These are phyloP conservation scores for Globisporangium solare DNA, from an alignment of 352 stramenopile genomes.

Conservation along the genomic window DNA sequence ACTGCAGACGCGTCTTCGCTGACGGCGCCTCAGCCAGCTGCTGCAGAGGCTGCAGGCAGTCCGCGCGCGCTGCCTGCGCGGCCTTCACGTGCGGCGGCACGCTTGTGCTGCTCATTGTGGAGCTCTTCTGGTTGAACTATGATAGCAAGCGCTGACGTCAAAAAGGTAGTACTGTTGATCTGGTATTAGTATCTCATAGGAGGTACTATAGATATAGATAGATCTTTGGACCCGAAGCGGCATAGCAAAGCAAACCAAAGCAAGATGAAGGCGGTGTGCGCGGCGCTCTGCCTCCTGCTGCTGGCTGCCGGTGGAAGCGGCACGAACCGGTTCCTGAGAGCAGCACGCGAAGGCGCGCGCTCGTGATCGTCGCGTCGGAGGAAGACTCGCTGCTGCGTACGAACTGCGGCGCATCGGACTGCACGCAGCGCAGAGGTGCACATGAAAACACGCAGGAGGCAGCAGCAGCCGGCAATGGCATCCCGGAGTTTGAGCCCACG, in stretches of 20 bases:
- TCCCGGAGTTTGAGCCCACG: slow-evolving; percentile 60
- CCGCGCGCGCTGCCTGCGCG: slow-evolving; percentile 30
- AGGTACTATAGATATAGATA: slow-evolving; percentile 7
- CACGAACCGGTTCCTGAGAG: background rate
- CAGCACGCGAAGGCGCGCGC: background rate
- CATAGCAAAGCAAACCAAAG: background rate
- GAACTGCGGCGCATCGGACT: slow-evolving; percentile 2
- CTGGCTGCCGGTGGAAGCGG: slow-evolving; percentile 1
- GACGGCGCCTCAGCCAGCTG: background rate
- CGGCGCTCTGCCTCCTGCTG: slow-evolving; percentile 8
- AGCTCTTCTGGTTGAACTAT: slow-evolving; percentile 1
- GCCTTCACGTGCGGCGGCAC: slow-evolving; percentile 33
- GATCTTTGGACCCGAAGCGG: slow-evolving; percentile 1
- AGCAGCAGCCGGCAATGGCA: background rate
- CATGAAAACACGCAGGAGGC: background rate
- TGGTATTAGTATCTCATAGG: background rate
- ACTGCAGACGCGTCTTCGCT: slow-evolving; percentile 27
- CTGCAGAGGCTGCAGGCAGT: slow-evolving; percentile 16
- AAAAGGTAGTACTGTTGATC: background rate
- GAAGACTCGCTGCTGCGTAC: slow-evolving; percentile 8
- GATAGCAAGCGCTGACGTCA: slow-evolving; percentile 6
- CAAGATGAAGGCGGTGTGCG: slow-evolving; percentile 8
- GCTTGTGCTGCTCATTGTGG: slow-evolving; percentile 6
- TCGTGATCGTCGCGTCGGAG: slow-evolving; percentile 5
- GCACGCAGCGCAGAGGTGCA: slow-evolving; percentile 6